Conservation (phyloP, 768 basidiomycete genomes). For the Tremella mesenterica region DNA sequence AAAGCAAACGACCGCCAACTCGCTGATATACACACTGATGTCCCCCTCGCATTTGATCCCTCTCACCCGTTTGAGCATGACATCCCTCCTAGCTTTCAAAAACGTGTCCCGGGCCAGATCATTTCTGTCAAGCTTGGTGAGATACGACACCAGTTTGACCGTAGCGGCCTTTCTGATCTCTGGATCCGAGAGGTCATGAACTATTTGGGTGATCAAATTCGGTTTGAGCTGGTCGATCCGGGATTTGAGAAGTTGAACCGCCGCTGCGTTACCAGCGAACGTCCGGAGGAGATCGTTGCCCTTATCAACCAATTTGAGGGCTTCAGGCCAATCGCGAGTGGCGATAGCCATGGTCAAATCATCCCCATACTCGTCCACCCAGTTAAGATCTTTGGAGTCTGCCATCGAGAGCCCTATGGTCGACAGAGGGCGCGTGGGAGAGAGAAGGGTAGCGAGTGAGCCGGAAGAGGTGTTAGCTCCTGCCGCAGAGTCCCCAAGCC, state of each 20-base stretch:
- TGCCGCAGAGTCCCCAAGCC: no score
- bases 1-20: conserved; percentile 80
- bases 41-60: conserved; percentile 86
- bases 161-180: conserved; percentile 68
- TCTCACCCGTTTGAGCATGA: conserved; percentile 68
- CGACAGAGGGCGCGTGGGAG: conserved; percentile 50
- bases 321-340: conserved; percentile 76
- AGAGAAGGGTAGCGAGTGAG: no score
- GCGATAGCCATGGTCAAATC: conserved; percentile 85
- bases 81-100: conserved; percentile 63
- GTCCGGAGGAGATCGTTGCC: conserved; percentile 52
- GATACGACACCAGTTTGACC: conserved; percentile 60
- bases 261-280: conserved; percentile 19
- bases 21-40: conserved; percentile 71
- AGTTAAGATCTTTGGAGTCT: conserved; percentile 62
- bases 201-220: conserved; percentile 60
- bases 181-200: conserved; percentile 64
- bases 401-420: conserved; percentile 56
- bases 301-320: conserved; percentile 73
- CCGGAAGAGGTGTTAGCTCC: no score
- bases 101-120: conserved; percentile 75
- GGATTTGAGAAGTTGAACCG: conserved; percentile 45
- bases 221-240: conserved; percentile 59
- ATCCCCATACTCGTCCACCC: conserved; percentile 84
- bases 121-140: conserved; percentile 66